Evolutionary conservation across 768 basidiomycete genomes (phyloP), one percentile per base, ranked within the genome.

Genomic region (Termitomyces sp.): DNA sequence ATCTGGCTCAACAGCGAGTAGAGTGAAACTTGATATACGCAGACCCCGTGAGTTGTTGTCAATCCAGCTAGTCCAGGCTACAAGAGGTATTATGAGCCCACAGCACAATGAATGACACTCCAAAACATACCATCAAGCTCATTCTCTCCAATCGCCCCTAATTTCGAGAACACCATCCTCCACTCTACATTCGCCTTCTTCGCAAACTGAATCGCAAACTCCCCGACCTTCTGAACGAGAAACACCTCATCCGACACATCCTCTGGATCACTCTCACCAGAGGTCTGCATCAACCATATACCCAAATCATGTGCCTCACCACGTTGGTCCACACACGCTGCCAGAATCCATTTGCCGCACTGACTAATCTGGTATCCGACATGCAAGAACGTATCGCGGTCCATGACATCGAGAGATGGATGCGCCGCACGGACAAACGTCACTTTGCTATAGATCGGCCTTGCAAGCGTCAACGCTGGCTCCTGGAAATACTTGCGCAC

Each of bases 341-440:
- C 84, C 18, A 91, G 69, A 7, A 94, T 77, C 93, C 92, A 94
- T 70, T 88, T 89, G 11, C 87, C 82, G 60, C 88, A 90, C 5
- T 70, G 66, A 12, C 88, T 87, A 2, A 89, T 62, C 44, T 75
- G 79, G 70, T 95, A 95, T 2, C 85, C 93, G 42, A 94, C 80
- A 69, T 95, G 93, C 48, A 95, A 74, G 57, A 94, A 73, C 1
- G 83, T 86, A 38, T 72, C 60, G 2, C 77, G 71, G 67, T 82
- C 79, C 61, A 80, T 60, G 18, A 82, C 81, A 55, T 79, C 79
- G 45, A 82, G 69, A 5, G 78, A 70, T 11, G 80, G 65, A 58
- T 75, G 73, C 1, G 74, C 60, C 16, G 76, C 63, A 54, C 77
- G 71, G 44, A 72, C 63, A 65, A 75, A 79, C 33, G 76, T 72